Evolutionary conservation across 768 basidiomycete species (phyloP), one percentile per base, ranked within the genome.

Genomic region (Trametopsis cervina): DNA sequence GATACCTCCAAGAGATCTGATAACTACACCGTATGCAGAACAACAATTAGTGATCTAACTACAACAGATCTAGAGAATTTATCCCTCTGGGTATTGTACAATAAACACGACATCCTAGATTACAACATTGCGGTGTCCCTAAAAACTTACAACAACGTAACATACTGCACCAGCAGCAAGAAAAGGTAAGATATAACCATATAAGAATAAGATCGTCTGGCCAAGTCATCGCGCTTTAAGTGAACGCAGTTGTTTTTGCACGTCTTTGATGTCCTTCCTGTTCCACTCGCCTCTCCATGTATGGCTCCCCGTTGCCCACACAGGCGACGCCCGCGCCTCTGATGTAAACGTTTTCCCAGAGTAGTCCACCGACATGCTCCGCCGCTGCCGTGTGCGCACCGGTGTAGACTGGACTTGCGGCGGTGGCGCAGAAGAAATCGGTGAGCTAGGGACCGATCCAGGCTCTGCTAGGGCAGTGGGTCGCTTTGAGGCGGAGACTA

Each of bases 211-310:
- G n/a, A n/a, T n/a, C n/a, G n/a, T n/a, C n/a, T n/a, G n/a, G n/a
- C n/a, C n/a, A n/a, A n/a, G n/a, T 50, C 27, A 52, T 9, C 51
- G 46, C 18, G 50, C 46, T 36, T 39, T 47, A 44, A 72, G 46
- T 35, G 49, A 57, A 22, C 70, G 57, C 26, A 72, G 62, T 47
- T 69, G 63, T 23, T 53, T 59, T 47, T 70, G 70, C 36, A 72
- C 70, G 23, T 70, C 67, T 40, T 51, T 51, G 24, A 72, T 72
- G 50, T 68, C 58, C 21, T 56, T 45, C 23, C 67, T 59, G 53
- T 72, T 72, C 70, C 70, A 72, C 48, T 69, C 69, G 42, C 70
- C 70, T 10, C 57, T 58, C 70, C 70, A 72, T 22, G 7, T 61
- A 50, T 42, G 51, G 46, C 25, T 22, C 42, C 57, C 57, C 1